Percentiles rank a stretch among this genome's conserved stretches.
Conservation (phyloP, 2,329 filamentous ascomycete genomes). For the Claviceps purpurea region DNA sequence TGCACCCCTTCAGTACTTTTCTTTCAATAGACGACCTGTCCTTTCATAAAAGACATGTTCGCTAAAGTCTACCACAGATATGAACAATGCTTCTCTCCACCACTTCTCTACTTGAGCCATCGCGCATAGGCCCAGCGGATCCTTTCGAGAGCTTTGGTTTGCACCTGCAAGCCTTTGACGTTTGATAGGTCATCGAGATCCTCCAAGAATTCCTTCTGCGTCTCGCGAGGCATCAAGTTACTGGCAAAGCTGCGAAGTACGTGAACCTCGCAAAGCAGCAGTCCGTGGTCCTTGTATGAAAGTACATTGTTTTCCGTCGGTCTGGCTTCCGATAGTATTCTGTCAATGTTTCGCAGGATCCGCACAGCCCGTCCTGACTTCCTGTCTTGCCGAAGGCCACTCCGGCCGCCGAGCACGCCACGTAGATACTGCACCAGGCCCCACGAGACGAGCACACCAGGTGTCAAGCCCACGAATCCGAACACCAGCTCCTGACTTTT, state of each 20-base stretch:
- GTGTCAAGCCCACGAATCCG: conserved; percentile 90
- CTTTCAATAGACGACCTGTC: neutral
- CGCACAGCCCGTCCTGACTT: conserved; percentile 60
- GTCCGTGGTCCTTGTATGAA: conserved; percentile 82
- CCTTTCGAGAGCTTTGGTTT: conserved; percentile 66
- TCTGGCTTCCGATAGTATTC: conserved; percentile 56
- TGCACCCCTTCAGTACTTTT: neutral
- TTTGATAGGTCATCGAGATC: conserved; percentile 80
- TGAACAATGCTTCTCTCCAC: neutral
- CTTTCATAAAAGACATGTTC: neutral
- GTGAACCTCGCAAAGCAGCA: conserved; percentile 83
- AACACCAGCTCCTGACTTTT: conserved; percentile 97
- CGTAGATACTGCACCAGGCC: conserved; percentile 60
- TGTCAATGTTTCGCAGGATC: conserved; percentile 77
- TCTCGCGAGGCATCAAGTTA: conserved; percentile 55
- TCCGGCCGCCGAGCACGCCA: conserved; percentile 55
- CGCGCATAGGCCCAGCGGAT: conserved; percentile 83
- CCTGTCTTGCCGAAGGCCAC: conserved; percentile 50
- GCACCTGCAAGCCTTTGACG: conserved; percentile 63
- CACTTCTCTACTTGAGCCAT: conserved; percentile 40
- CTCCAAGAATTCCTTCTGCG: conserved; percentile 75
- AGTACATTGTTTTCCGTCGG: conserved; percentile 61
- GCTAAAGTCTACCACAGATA: neutral
- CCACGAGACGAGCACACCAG: conserved; percentile 77
- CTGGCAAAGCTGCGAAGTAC: conserved; percentile 52